Evolutionary conservation across 78 protist genomes (phyloP), one percentile per base, ranked within the genome.

Genomic region (Dictyostelium brefeldianum): DNA sequence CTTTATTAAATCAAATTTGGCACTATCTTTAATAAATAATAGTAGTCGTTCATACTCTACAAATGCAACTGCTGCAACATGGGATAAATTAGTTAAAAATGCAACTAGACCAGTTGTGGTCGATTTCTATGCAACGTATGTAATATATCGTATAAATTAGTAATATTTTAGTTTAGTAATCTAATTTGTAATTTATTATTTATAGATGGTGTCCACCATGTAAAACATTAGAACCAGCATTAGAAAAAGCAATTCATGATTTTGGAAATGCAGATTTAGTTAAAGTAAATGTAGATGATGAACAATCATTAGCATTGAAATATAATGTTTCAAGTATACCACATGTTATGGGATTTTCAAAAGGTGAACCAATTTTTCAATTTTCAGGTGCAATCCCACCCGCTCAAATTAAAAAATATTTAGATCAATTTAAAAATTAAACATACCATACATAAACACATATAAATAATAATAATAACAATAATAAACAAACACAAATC

Each of bases 151-250:
- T n/a, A n/a, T n/a, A n/a, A n/a, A n/a, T n/a, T n/a, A n/a, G n/a
- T n/a, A n/a, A n/a, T n/a, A n/a, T n/a, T n/a, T n/a, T n/a, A n/a
- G n/a, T n/a, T n/a, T n/a, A n/a, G n/a, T 54, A 54, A 54, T 54
- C 59, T 54, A 54, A 54, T 54, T 17, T 54, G 4, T 54, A 54
- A 3, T 3, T 17, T 15, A 54, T 54, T 29, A 67, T 46, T 5
- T 7, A 4, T 18, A 75, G 81, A 43, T 75, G 81, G 81, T 75
- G 81, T 51, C 48, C 65, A 75, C 81, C 81, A 51, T 75, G 81
- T 27, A 75, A 53, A 75, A 10, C 1, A 11, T 27, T 75, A 10
- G 81, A 46, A 51, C 65, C 65, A 75, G 46, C 22, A 15, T 50
- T 75, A 12, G 43, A 6, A 27, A 75, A 75, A 75, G 81, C 81